Base-by-base conservation (phyloP, 306 rosid genomes). In the Medicago arabica region DNA sequence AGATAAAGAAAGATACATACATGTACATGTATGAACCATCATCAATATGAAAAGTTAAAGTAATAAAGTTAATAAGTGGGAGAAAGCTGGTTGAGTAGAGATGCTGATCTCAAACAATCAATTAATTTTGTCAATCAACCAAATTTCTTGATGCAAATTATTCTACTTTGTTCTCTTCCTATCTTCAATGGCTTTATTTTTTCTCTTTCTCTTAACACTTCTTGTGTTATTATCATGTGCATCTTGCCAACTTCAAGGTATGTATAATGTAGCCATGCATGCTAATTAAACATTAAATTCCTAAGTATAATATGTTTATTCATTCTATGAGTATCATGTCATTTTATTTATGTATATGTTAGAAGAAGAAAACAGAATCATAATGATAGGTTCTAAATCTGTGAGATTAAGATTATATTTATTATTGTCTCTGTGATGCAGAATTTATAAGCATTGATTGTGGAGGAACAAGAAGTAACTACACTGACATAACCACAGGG, bases 391-490 rank as follows among this genome's bases (percentile, higher is more conserved):
- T 8, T 69, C 44, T 71, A 59, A 72, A 61, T 82, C 59, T 75
- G 65, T 71, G 75, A 60, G 21, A 82, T 67, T 15, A 15, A 60
- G 21, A 82, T 67, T 17, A 12, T 70, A n/a, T n/a, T n/a, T n/a
- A n/a, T 50, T 61, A 51, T 23, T 61, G 41, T 14, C 8, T 31
- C 50, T 65, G 15, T 71, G 46, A 17, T 84, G 86, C 89, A 95
- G 97, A 95, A 67, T 95, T 95, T 67, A 14, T 92, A 67, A 95
- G 97, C 83, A 85, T 95, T 83, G 93, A 95, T 69, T 90, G 97
- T 83, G 96, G 96, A 78, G 97, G 97, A 10, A 78, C 93, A 21
- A 75, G 81, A 18, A 74, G 80, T 17, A 87, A 90, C 69, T 88
- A 80, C 89, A 92, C 87, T 8, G 97, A 95, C 84, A 60, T 51